Evolutionary conservation across 169 alveolate species (phyloP), one percentile per base, ranked within the genome.

Genomic region (Babesia microti): DNA sequence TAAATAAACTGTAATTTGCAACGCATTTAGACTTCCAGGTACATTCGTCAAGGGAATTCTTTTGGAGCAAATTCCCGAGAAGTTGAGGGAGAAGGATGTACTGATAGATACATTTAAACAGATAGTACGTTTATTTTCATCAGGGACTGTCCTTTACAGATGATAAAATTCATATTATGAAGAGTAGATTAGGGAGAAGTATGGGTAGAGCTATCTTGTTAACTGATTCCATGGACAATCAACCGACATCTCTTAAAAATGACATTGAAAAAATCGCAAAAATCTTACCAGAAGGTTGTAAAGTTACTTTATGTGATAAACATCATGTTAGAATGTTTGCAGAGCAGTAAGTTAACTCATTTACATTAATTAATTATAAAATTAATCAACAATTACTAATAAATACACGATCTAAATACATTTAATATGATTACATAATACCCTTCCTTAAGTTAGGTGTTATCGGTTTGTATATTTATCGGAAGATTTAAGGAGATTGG

Each of bases 261-360:
- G 37, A 40, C 14, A 55, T 54, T 21, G 41, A 69, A 32, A 28
- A 41, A 12, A 34, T 59, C 26, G 24, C 65, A 42, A 68, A 76
- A 41, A 51, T 35, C 44, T 39, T 76, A 24, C 79, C 79, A 32
- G 40, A 23, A 22, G 69, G 70, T 21, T 48, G 80, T n/a, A 69
- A 71, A 59, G 66, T 63, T 14, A 72, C 59, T 45, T 14, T 70
- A 19, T 76, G 85, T 48, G 85, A 76, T 36, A 72, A 69, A 34
- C 79, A 69, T 43, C 82, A 76, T 40, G 79, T 76, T n/a, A 70
- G 66, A 44, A 66, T 68, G 52, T 76, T 47, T 55, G 82, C 70
- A 17, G 85, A 76, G 56, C 82, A 76, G 72, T 65, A 43, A 22
- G 76, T 47, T n/a, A n/a, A n/a, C n/a, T n/a, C n/a, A n/a, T n/a